Evolutionary conservation across 2,329 filamentous ascomycete genomes (phyloP).

Genomic region (Emmonsia crescens): DNA sequence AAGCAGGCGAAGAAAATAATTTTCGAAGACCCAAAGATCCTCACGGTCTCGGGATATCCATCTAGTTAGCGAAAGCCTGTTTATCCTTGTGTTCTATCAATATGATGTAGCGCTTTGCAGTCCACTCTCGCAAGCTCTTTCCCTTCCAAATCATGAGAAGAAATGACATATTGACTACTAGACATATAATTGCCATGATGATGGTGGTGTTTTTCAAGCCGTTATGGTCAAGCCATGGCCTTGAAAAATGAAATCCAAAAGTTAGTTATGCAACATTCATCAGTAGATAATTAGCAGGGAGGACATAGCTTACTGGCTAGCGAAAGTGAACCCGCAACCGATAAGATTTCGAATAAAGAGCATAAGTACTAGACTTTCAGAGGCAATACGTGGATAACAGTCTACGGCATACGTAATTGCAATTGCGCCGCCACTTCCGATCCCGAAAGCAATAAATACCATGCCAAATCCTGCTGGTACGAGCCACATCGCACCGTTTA

Average conservation of each 20-base stretch:
- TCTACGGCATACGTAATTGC: slow-evolving; percentile 21
- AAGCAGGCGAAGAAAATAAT: background rate
- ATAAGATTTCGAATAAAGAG: slow-evolving; percentile 32
- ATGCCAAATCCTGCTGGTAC: slow-evolving; percentile 21
- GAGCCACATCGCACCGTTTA: slow-evolving; percentile 19
- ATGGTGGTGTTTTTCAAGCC: slow-evolving; percentile 27
- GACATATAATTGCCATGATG: slow-evolving; percentile 21
- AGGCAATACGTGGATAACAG: slow-evolving; percentile 19
- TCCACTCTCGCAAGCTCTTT: slow-evolving; percentile 12
- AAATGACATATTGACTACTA: slow-evolving; percentile 11
- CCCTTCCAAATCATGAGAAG: slow-evolving; percentile 12
- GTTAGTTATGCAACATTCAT: background rate
- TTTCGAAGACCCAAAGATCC: background rate
- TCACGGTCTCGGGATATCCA: background rate
- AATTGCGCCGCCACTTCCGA: slow-evolving; percentile 16
- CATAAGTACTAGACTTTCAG: slow-evolving; percentile 23
- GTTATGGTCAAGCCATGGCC: slow-evolving; percentile 23
- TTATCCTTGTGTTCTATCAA: slow-evolving; percentile 8
- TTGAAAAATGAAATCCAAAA: background rate
- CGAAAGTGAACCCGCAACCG: slow-evolving; percentile 22
- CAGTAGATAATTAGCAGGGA: too few relatives aligned
- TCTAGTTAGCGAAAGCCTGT: background rate
- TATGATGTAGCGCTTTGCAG: slow-evolving; percentile 7
- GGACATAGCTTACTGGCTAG: slow-evolving; percentile 18
- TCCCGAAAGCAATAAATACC: slow-evolving; percentile 19